These are phyloP conservation scores for Thalassiosira sp. DNA, from an alignment of 352 stramenopile genomes.

Conservation along the genomic window DNA sequence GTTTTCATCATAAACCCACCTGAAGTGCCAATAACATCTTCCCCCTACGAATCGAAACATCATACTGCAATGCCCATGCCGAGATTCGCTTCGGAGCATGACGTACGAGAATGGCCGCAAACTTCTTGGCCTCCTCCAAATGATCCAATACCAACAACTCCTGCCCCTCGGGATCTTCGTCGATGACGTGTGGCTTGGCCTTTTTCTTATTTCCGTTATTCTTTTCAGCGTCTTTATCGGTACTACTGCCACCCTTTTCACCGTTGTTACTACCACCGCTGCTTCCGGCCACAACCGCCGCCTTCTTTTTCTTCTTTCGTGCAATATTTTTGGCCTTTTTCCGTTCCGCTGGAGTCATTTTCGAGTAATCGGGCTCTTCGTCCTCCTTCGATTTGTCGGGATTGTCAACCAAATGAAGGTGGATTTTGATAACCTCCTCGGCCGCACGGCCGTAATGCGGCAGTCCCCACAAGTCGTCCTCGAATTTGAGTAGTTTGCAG, in stretches of 20 bases:
- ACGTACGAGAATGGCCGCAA: constrained; percentile 75
- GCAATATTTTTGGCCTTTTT: constrained; percentile 90
- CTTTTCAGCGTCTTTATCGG: too few relatives aligned
- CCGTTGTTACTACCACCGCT: too few relatives aligned
- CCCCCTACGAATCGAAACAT: constrained; percentile 83
- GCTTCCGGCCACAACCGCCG: too few relatives aligned
- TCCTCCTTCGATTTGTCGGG: constrained; percentile 64
- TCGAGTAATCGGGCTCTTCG: constrained; percentile 82
- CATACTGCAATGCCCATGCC: constrained; percentile 84
- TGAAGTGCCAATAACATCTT: constrained; percentile 84
- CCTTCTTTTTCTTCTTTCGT: too few relatives aligned
- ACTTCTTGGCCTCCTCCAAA: constrained; percentile 80
- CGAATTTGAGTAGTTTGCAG: constrained; percentile 91
- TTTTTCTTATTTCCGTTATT: too few relatives aligned
- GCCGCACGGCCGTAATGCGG: constrained; percentile 88
- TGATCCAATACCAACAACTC: constrained; percentile 80
- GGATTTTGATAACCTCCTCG: constrained; percentile 88
- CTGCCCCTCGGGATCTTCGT: constrained; percentile 84
- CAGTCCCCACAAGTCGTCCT: constrained; percentile 90
- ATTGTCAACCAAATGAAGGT: constrained; percentile 87
- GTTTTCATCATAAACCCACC: constrained; percentile 30
- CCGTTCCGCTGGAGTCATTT: constrained; percentile 88
- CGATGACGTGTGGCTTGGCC: too few relatives aligned
- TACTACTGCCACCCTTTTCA: too few relatives aligned
- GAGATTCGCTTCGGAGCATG: constrained; percentile 71